These are phyloP conservation scores for Marchantia polymorpha DNA, from an alignment of 225 moss, liverwort and hornwort genomes.

Conservation along the genomic window DNA sequence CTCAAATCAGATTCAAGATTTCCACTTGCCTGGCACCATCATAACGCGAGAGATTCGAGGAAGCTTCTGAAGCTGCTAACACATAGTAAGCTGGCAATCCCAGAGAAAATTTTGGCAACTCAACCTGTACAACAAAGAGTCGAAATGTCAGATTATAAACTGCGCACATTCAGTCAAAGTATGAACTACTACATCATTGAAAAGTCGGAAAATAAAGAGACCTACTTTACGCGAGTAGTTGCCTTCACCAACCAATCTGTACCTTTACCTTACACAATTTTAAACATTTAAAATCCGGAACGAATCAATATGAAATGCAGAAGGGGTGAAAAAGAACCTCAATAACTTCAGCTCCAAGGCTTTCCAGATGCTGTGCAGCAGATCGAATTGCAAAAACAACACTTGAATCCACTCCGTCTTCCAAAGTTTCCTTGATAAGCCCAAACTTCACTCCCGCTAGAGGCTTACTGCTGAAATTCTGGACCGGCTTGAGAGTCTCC, in stretches of 20 bases:
- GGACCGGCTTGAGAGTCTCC: constrained; percentile 44
- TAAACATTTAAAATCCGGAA: background rate
- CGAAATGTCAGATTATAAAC: background rate
- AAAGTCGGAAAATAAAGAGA: background rate
- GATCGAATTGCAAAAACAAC: constrained; percentile 56
- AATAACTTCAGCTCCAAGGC: constrained; percentile 69
- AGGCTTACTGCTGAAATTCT: constrained; percentile 61
- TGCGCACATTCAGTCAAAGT: background rate
- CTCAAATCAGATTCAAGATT: no score
- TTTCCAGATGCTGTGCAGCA: constrained; percentile 76
- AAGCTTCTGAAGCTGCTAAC: constrained; percentile 83
- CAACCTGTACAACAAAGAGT: constrained; percentile 37
- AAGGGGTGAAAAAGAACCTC: constrained; percentile 38
- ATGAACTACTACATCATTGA: no score
- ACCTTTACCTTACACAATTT: background rate
- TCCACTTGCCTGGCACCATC: constrained; percentile 70
- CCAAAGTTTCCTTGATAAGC: constrained; percentile 71
- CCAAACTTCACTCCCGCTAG: constrained; percentile 76
- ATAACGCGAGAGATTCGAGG: constrained; percentile 90
- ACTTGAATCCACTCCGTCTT: constrained; percentile 69
- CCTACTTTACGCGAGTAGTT: background rate
- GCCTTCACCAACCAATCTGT: background rate
- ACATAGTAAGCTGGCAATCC: constrained; percentile 93
- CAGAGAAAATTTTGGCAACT: constrained; percentile 63
- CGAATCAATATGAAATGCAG: background rate